Evolutionary conservation across 2,329 filamentous ascomycete genomes (phyloP), one percentile per base, ranked within the genome.

Genomic region (Coniella vitis): DNA sequence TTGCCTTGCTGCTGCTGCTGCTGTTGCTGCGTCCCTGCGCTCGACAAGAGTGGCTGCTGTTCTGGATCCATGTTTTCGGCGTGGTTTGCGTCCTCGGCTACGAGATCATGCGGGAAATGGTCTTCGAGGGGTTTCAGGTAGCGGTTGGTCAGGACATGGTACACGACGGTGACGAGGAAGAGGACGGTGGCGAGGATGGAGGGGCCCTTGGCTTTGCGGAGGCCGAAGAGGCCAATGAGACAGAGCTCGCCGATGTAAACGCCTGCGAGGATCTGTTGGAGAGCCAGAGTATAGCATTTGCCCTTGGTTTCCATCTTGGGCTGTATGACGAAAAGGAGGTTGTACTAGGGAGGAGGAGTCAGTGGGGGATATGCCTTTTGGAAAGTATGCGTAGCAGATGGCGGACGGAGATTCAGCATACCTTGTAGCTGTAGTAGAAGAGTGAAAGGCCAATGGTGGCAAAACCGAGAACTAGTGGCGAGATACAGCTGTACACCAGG

Each of bases 231-330:
- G 45, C 89, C 89, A 54, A 94, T 80, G 58, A 95, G 71, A 64
- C 86, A 90, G 48, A 90, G 68, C 58, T 91, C 83, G 1, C 84
- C 79, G 13, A 95, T 70, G 65, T 95, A 95, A 41, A 93, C 74
- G 45, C 90, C 89, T 2, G 83, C 79, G 38, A 91, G 80, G 29
- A 93, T 77, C 54, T 97, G 90, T 71, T 95, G 88, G 38, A 97
- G 75, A 4, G 88, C 90, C 20, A 88, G 86, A 1, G 89, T 86
- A 62, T 95, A 97, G 60, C 89, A 83, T 19, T 91, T 81, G 42
- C 93, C 91, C 60, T 88, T 88, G 41, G 90, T 95, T 62, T 97
- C 90, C 55, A 95, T 34, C 54, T 82, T 73, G 12, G 85, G 78
- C 56, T 90, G 85, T 41, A 81, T 84, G 13, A 93, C 86, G 63